Evolutionary conservation across 2,329 filamentous ascomycete genomes (phyloP), one percentile per base, ranked within the genome.

Genomic region (Neonectria punicea): DNA sequence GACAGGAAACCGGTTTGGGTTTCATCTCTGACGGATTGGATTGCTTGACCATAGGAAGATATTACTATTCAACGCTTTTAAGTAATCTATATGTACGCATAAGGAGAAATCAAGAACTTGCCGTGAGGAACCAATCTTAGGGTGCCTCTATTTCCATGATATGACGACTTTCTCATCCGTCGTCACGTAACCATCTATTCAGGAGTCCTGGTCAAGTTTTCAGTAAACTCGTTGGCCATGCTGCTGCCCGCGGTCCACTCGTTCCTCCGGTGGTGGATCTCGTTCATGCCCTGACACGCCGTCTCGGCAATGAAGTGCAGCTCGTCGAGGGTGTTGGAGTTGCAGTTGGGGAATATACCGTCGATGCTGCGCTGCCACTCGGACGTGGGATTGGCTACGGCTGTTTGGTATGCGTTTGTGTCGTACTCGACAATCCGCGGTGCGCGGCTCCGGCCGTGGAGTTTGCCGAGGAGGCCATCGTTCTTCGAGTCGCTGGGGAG

Each of bases 301-400:
- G 76, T 81, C 64, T 84, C 79, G 13, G 81, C 81, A 62, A 84
- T 83, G 53, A 78, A 77, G 58, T 82, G 80, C 62, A 84, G 74
- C 65, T 81, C 79, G 36, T 80, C 76, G n/a, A 83, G 77, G 8
- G 82, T 83, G 28, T 76, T 80, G 18, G 76, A 75, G 63, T 83
- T 83, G 68, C 77, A 79, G 69, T 84, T 84, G 28, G 77, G 75
- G 62, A 84, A 85, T 5, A 80, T 69, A 36, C 80, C 81, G 66
- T 84, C 82, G 61, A 84, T 80, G 59, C 80, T 80, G 58, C 76
- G 77, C 67, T 80, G 78, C 80, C 81, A 83, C 57, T 76, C 68
- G 14, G 82, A 82, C 2, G 81, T 82, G 4, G 78, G 73, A 62
- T 81, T 82, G 13, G 68, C 72, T n/a, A 80, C 75, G n/a, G 75